Evolutionary conservation across 768 basidiomycete species (phyloP).

Genomic region (Panellus pusillus): DNA sequence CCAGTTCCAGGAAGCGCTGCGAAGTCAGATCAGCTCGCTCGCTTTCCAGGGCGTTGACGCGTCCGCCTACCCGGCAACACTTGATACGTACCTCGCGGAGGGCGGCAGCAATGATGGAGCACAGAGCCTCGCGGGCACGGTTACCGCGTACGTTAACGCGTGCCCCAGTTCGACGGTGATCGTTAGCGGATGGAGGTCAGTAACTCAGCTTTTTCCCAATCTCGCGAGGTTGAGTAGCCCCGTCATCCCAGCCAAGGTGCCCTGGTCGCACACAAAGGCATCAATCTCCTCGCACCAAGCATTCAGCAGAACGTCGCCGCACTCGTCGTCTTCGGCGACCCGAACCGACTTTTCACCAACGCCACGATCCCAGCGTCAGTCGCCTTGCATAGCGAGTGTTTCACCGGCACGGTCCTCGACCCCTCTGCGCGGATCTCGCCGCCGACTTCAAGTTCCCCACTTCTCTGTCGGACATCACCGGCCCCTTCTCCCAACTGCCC

Average conservation of each 20-base stretch:
- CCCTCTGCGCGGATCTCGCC: conserved; percentile 13
- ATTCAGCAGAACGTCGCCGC: conserved; percentile 8
- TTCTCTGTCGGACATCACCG: conserved; percentile 14
- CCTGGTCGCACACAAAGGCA: conserved; percentile 19
- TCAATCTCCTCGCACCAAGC: conserved; percentile 4
- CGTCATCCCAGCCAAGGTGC: conserved; percentile 15
- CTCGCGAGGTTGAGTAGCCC: neutral
- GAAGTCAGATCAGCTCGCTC: conserved; percentile 8
- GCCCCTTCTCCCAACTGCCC: conserved; percentile 12
- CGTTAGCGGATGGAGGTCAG: conserved; percentile 17
- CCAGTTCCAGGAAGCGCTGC: conserved; percentile 14
- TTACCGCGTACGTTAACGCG: conserved; percentile 10
- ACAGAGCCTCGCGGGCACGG: conserved; percentile 16
- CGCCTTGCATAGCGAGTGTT: conserved; percentile 14
- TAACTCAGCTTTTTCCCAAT: neutral
- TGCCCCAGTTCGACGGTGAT: conserved; percentile 17
- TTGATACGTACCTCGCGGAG: conserved; percentile 14
- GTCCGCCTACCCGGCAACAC: conserved; percentile 16
- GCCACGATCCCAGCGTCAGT: neutral
- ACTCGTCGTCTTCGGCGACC: conserved; percentile 18
- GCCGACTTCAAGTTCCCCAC: conserved; percentile 15
- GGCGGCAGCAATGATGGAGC: conserved; percentile 11
- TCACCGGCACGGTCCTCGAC: conserved; percentile 15
- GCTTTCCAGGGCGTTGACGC: conserved; percentile 22
- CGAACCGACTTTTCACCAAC: conserved; percentile 10